Evolutionary conservation across 2,329 filamentous ascomycete species (phyloP).

Genomic region (Penicillium sp.): DNA sequence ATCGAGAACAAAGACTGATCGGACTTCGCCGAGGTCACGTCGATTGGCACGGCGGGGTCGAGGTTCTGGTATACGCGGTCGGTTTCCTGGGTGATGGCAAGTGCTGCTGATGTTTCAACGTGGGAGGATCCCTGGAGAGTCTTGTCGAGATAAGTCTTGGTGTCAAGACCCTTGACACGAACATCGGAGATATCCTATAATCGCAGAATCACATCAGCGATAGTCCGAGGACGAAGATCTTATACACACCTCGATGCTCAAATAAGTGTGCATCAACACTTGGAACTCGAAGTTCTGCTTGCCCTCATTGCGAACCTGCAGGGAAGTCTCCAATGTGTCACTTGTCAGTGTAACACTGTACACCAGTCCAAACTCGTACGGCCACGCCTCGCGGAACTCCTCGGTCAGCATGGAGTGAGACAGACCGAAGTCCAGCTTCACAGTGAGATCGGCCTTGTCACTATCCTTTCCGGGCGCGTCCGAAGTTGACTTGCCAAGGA

Average conservation of each 20-base stretch:
- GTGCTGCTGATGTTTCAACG: slow-evolving; percentile 63
- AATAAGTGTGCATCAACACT: slow-evolving; percentile 87
- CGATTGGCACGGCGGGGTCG: slow-evolving; percentile 50
- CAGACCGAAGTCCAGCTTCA: slow-evolving; percentile 96
- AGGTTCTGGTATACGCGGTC: slow-evolving; percentile 81
- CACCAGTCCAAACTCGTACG: slow-evolving; percentile 82
- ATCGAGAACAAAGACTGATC: slow-evolving; percentile 68
- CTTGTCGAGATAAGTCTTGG: slow-evolving; percentile 81
- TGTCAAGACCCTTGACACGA: slow-evolving; percentile 73
- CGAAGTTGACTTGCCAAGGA: slow-evolving; percentile 59
- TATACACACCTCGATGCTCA: slow-evolving; percentile 69
- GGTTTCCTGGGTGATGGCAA: slow-evolving; percentile 75
- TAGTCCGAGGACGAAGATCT: not conserved
- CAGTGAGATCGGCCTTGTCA: slow-evolving; percentile 60
- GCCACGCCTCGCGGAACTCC: slow-evolving; percentile 72
- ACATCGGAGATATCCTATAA: slow-evolving; percentile 76
- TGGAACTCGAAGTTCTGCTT: slow-evolving; percentile 84
- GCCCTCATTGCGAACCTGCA: slow-evolving; percentile 89
- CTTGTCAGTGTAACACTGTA: slow-evolving; percentile 87
- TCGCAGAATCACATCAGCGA: slow-evolving; percentile 12
- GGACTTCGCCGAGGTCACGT: slow-evolving; percentile 48
- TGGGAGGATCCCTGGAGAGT: slow-evolving; percentile 64
- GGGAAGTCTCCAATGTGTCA: slow-evolving; percentile 73
- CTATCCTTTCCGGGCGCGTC: slow-evolving; percentile 34
- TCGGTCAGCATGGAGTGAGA: slow-evolving; percentile 70